These are phyloP conservation scores for Nakazawaea laoshanensis DNA, from an alignment of 805 yeast genomes.

Conservation along the genomic window DNA sequence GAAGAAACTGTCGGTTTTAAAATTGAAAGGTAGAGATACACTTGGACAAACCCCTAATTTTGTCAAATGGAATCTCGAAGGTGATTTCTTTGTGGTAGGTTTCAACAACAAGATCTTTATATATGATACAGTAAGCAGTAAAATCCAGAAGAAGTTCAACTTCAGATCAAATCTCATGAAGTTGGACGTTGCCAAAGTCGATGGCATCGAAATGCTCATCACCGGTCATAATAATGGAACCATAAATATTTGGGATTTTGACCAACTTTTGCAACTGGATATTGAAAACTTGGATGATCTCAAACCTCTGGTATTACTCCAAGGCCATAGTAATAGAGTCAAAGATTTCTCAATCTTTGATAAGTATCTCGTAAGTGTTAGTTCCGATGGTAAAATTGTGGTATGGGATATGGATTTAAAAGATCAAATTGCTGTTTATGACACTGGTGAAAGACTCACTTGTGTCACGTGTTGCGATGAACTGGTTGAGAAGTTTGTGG, in stretches of 20 bases:
- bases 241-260: slow-evolving; percentile 46
- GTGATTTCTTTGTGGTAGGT: slow-evolving; percentile 73
- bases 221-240: slow-evolving; percentile 68
- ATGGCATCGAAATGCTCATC: slow-evolving; percentile 47
- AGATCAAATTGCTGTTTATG: slow-evolving; percentile 87
- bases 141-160: slow-evolving; percentile 43
- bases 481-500: slow-evolving; percentile 59
- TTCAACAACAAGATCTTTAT: slow-evolving; percentile 55
- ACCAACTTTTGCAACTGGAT: slow-evolving; percentile 19
- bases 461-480: slow-evolving; percentile 78
- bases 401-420: slow-evolving; percentile 69
- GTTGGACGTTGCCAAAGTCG: slow-evolving; percentile 40
- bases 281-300: slow-evolving; percentile 18
- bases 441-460: slow-evolving; percentile 84
- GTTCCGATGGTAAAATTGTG: slow-evolving; percentile 90
- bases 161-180: slow-evolving; percentile 59
- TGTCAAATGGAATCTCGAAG: slow-evolving; percentile 60
- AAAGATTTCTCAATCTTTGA: slow-evolving; percentile 59
- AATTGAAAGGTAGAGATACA: slow-evolving; percentile 60
- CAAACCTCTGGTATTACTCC: slow-evolving; percentile 48
- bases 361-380: slow-evolving; percentile 61
- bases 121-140: slow-evolving; percentile 57
- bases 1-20: slow-evolving; percentile 81
- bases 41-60: slow-evolving; percentile 55
- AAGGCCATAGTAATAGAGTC: slow-evolving; percentile 81